These are phyloP conservation scores for Neonectria faginata DNA, from an alignment of 2,329 filamentous ascomycete genomes.

Conservation along the genomic window DNA sequence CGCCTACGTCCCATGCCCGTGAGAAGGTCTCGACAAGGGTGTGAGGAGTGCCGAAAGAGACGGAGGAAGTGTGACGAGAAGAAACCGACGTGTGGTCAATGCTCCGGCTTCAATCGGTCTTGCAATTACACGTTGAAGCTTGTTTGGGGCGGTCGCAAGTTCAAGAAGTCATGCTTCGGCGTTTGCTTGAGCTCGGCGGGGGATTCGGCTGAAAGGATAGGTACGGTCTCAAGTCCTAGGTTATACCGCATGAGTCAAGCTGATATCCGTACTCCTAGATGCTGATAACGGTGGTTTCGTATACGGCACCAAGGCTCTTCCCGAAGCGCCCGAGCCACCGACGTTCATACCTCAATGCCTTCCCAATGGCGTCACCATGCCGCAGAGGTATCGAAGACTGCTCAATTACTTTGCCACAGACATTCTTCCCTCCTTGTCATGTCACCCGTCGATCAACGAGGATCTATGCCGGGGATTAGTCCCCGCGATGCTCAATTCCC, in stretches of 20 bases:
- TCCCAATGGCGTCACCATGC: slow-evolving; percentile 40
- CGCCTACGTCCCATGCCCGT: slow-evolving; percentile 33
- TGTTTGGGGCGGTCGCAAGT: slow-evolving; percentile 37
- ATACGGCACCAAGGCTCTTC: not conserved
- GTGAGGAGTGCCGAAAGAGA: slow-evolving; percentile 46
- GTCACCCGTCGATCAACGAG: slow-evolving; percentile 43
- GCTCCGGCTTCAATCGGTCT: slow-evolving; percentile 27
- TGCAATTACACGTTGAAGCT: slow-evolving; percentile 44
- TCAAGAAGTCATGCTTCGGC: slow-evolving; percentile 11
- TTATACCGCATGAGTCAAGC: not conserved
- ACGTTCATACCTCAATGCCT: slow-evolving; percentile 35
- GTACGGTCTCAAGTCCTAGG: not conserved
- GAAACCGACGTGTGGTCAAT: slow-evolving; percentile 44
- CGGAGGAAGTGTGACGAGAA: slow-evolving; percentile 46
- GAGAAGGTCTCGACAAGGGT: slow-evolving; percentile 44
- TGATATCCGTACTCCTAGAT: slow-evolving; percentile 1
- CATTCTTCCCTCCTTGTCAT: slow-evolving; percentile 43
- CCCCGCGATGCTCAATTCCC: slow-evolving; percentile 43
- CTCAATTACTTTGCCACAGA: slow-evolving; percentile 44
- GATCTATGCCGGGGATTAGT: slow-evolving; percentile 44
- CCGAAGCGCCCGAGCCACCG: not conserved
- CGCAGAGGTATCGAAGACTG: slow-evolving; percentile 38
- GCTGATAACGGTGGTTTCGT: slow-evolving; percentile 16
- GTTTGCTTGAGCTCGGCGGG: not conserved
- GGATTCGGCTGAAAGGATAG: not conserved